A percentile compares a stretch with the other conserved stretches of the same genome.
These are phyloP conservation scores for Tylopilus rubrobrunneus DNA, from an alignment of 768 basidiomycete genomes.

Conservation along the genomic window DNA sequence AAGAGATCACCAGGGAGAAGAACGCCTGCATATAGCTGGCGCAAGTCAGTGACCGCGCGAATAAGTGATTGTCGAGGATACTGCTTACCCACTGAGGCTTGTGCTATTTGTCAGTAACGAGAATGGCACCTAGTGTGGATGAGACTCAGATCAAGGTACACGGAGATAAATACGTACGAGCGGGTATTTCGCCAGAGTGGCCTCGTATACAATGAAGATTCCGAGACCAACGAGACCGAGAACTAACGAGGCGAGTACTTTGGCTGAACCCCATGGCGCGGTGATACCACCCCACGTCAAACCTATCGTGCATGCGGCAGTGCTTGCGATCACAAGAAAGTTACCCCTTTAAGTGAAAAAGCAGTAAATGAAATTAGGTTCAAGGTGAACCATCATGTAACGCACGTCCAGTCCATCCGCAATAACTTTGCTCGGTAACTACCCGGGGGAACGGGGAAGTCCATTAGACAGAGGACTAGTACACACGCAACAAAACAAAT, in stretches of 20 bases:
- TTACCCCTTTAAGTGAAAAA: slow-evolving; percentile 34
- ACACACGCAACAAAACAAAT: slow-evolving; percentile 29
- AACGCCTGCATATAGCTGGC: not conserved
- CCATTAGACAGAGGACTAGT: slow-evolving; percentile 29
- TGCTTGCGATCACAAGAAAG: slow-evolving; percentile 35
- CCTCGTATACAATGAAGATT: slow-evolving; percentile 40
- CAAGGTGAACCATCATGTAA: not conserved
- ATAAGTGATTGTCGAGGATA: not conserved
- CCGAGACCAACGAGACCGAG: slow-evolving; percentile 38
- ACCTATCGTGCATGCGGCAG: slow-evolving; percentile 34
- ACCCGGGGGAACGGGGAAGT: slow-evolving; percentile 33
- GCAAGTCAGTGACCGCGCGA: not conserved
- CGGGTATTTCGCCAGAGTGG: slow-evolving; percentile 23
- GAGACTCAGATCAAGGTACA: no score
- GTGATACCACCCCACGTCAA: slow-evolving; percentile 47
- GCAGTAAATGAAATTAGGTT: not conserved
- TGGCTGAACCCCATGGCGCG: slow-evolving; percentile 39
- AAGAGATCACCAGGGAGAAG: not conserved
- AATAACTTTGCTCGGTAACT: slow-evolving; percentile 33
- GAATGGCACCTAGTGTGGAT: slow-evolving; percentile 8
- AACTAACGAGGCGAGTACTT: slow-evolving; percentile 40
- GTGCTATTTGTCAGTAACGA: slow-evolving; percentile 29
- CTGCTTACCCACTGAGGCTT: slow-evolving; percentile 24
- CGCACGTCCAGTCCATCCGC: slow-evolving; percentile 44
- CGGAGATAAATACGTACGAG: slow-evolving; percentile 19